Evolutionary conservation across 345 rosid species (phyloP).

Genomic region (Cardamine resedifolia): DNA sequence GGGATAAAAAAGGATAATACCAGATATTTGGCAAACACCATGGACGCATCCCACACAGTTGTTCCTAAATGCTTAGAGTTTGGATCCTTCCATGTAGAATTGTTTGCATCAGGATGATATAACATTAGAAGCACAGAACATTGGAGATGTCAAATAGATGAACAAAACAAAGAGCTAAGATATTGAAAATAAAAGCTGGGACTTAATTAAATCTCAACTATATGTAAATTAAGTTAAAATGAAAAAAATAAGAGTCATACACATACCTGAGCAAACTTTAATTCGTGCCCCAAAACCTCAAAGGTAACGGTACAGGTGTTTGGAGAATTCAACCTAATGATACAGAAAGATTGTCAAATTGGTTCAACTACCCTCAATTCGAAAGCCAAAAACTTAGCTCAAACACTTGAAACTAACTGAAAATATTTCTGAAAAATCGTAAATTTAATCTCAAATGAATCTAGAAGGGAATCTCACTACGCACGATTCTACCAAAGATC

Average conservation of each 20-base stretch:
- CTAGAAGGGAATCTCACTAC: neutral
- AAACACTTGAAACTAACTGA: neutral
- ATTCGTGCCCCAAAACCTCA: constrained; percentile 72
- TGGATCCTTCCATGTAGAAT: constrained; percentile 65
- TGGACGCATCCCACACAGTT: constrained; percentile 97
- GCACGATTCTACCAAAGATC: constrained; percentile 13
- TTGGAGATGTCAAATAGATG: neutral
- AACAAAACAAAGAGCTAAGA: neutral
- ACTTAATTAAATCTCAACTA: neutral
- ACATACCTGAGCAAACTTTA: constrained; percentile 79
- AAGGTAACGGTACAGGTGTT: constrained; percentile 59
- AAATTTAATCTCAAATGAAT: neutral
- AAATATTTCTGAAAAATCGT: neutral
- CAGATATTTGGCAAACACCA: constrained; percentile 87
- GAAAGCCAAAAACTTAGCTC: neutral
- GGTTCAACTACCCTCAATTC: neutral
- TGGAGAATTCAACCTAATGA: constrained; percentile 75
- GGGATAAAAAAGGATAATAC: constrained; percentile 40
- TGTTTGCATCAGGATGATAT: constrained; percentile 7
- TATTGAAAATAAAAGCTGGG: neutral
- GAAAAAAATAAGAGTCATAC: constrained; percentile 5
- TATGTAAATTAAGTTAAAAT: neutral
- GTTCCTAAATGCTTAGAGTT: constrained; percentile 95
- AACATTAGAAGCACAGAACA: constrained; percentile 12
- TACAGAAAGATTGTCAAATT: constrained; percentile 6